Conservation (phyloP, 306 rosid species). For the Dalbergia cultrata region DNA sequence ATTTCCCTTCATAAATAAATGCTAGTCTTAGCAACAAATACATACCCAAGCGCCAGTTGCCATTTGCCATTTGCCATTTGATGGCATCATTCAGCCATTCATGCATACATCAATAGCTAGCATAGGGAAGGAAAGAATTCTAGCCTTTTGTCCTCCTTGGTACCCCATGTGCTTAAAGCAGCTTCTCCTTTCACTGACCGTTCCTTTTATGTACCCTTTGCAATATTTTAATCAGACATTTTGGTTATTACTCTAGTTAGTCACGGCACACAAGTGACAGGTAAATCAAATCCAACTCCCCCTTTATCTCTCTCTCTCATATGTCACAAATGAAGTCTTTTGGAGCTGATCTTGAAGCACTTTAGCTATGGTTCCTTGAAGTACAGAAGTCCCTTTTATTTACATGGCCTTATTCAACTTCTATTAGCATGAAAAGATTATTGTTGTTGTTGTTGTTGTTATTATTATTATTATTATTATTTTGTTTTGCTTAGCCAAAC, state of each 20-base stretch:
- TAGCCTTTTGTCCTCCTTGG: conserved; percentile 5
- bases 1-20: conserved; percentile 13
- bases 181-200: conserved; percentile 40
- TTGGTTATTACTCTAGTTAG: conserved; percentile 37
- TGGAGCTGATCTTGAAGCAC: conserved; percentile 45
- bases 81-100: background rate
- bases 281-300: conserved; percentile 46
- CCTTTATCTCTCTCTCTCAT: conserved; percentile 15
- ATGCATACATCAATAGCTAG: background rate
- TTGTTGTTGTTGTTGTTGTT: too few relatives aligned
- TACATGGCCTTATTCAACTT: background rate
- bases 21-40: conserved; percentile 49
- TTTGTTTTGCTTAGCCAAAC: conserved; percentile 5
- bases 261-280: conserved; percentile 40
- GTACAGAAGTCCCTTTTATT: conserved; percentile 35
- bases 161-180: conserved; percentile 59
- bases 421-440: background rate
- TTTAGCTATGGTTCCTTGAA: conserved; percentile 15
- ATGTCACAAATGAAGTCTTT: conserved; percentile 40
- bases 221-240: conserved; percentile 2
- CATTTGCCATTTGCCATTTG: conserved; percentile 44
- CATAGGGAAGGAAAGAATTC: conserved; percentile 36
- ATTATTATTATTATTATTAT: background rate
- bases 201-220: conserved; percentile 33
- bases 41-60: conserved; percentile 34